Evolutionary conservation across 2,329 filamentous ascomycete genomes (phyloP).

Genomic region (Bisporella sp.): DNA sequence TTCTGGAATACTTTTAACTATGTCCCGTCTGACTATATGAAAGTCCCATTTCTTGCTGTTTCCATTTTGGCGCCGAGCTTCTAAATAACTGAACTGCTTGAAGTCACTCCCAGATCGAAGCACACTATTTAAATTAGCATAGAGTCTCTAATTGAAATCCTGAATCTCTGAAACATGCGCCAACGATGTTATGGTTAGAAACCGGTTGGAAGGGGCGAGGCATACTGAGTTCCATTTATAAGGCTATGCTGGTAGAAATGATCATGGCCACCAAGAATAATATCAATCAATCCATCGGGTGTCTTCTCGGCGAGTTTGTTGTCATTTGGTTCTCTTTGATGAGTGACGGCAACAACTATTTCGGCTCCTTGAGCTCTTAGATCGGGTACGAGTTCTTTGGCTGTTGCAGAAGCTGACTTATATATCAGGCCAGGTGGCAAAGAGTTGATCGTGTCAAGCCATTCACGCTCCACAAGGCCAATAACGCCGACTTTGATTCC

Average conservation of each 20-base stretch:
- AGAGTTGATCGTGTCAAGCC: slow-evolving; percentile 12
- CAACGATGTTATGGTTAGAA: too few relatives aligned
- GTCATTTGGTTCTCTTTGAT: slow-evolving; percentile 11
- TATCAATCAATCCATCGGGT: slow-evolving; percentile 10
- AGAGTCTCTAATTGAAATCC: too few relatives aligned
- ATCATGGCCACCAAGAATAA: slow-evolving; percentile 10
- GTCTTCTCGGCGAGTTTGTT: slow-evolving; percentile 10
- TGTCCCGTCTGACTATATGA: slow-evolving; percentile 7
- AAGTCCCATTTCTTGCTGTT: slow-evolving; percentile 10
- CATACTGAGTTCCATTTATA: slow-evolving; percentile 6
- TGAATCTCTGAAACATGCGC: too few relatives aligned
- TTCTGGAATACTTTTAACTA: slow-evolving; percentile 6
- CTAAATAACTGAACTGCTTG: slow-evolving; percentile 11
- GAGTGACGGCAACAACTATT: slow-evolving; percentile 8
- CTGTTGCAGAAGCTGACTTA: slow-evolving; percentile 10
- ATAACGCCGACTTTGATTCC: slow-evolving; percentile 12
- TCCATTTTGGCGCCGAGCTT: slow-evolving; percentile 4
- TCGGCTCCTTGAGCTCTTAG: slow-evolving; percentile 10
- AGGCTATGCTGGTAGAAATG: slow-evolving; percentile 10
- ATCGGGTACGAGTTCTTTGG: slow-evolving; percentile 9
- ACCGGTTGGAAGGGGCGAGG: too few relatives aligned
- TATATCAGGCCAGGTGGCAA: slow-evolving; percentile 8
- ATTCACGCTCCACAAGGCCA: slow-evolving; percentile 12
- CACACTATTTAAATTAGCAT: neutral
- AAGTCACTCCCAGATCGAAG: slow-evolving; percentile 11